Evolutionary conservation across 805 yeast genomes (phyloP).

Genomic region (Alloascoidea hylecoeti): DNA sequence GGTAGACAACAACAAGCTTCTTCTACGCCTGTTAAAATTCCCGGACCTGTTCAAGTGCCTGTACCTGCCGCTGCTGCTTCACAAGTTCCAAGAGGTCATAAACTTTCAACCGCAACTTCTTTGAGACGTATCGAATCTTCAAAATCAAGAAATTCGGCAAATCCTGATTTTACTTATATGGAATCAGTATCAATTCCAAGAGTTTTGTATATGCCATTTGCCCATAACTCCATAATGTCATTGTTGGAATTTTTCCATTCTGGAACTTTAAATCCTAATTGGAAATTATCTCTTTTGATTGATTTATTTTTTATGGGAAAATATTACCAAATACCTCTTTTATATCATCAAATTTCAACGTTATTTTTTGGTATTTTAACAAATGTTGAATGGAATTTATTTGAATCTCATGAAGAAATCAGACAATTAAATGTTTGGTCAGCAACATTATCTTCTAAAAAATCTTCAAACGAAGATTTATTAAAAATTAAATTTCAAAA

Average conservation of each 20-base stretch:
- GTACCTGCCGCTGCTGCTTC: no score
- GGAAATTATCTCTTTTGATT: not conserved
- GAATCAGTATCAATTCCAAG: slow-evolving; percentile 2
- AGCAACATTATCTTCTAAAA: not conserved
- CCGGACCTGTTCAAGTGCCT: no score
- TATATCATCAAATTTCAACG: not conserved
- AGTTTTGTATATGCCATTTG: slow-evolving; percentile 3
- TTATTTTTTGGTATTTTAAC: not conserved
- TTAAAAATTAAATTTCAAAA: not conserved
- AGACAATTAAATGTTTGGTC: not conserved
- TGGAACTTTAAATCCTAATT: slow-evolving; percentile 1
- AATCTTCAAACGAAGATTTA: not conserved
- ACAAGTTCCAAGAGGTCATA: no score
- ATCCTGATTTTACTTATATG: not conserved
- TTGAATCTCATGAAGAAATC: not conserved
- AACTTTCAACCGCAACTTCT: no score
- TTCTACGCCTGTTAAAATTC: no score
- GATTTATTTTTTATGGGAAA: slow-evolving; percentile 1
- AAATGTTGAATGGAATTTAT: not conserved
- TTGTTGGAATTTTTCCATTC: slow-evolving; percentile 1
- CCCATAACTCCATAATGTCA: not conserved
- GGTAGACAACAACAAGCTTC: not conserved
- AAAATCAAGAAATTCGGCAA: not conserved
- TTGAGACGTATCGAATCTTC: not conserved
- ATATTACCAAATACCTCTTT: not conserved